A percentile compares a stretch with the other conserved stretches of the same genome.
These are phyloP conservation scores for Lodderomyces jiufengensis DNA, from an alignment of 1,139 yeast species.

Conservation along the genomic window DNA sequence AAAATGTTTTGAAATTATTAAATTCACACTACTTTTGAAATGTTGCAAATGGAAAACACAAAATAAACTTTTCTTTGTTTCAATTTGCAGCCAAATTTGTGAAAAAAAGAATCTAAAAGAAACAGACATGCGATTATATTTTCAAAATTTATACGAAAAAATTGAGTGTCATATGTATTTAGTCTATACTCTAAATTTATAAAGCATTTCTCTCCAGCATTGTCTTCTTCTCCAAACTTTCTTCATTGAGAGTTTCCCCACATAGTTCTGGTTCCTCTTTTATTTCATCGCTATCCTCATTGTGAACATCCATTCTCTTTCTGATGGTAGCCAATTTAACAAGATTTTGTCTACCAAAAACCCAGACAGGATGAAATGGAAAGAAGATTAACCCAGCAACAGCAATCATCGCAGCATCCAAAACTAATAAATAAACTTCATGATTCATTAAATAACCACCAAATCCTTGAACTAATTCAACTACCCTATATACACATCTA, in stretches of 20 bases:
- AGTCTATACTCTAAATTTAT: too few relatives aligned
- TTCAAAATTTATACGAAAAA: not conserved
- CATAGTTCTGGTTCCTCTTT: not conserved
- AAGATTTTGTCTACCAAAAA: constrained; percentile 42
- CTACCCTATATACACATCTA: constrained; percentile 78
- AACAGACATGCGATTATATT: not conserved
- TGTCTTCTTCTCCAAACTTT: not conserved
- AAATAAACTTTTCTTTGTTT: too few relatives aligned
- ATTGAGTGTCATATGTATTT: not conserved
- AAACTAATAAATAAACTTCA: constrained; percentile 69
- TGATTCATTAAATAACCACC: constrained; percentile 61
- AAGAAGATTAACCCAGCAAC: constrained; percentile 43
- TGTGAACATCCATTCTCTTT: constrained; percentile 23
- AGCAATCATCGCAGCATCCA: constrained; percentile 74
- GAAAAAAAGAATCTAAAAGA: constrained; percentile 2
- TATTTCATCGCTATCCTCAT: not conserved
- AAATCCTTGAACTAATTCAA: constrained; percentile 80
- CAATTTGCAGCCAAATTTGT: constrained; percentile 4
- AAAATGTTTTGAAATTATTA: too few relatives aligned
- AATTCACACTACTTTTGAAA: too few relatives aligned
- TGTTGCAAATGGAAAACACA: too few relatives aligned
- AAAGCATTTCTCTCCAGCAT: not conserved
- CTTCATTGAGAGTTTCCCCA: constrained; percentile 1
- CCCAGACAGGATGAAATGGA: constrained; percentile 62
- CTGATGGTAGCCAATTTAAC: constrained; percentile 36